A percentile compares a stretch with the other conserved stretches of the same genome.
Conservation (phyloP, 176 grass and related monocot genomes). For the Avena eriantha region DNA sequence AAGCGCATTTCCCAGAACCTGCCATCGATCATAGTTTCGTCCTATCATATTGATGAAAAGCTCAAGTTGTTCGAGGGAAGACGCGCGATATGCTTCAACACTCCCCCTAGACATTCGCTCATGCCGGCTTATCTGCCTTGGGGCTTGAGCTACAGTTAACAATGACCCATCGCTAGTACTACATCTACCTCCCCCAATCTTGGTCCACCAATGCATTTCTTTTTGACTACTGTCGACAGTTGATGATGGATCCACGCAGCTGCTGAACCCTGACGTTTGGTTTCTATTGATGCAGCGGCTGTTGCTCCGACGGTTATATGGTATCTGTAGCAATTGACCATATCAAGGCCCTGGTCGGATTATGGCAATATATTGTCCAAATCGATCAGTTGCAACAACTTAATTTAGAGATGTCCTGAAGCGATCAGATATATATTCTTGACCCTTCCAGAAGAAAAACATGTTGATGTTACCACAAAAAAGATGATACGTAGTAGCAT, state of each 20-base stretch:
- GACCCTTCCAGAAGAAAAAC: not conserved
- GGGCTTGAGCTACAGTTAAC: not conserved
- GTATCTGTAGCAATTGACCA: not conserved
- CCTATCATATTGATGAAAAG: not conserved
- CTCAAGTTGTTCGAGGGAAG: not conserved
- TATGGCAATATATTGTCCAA: slow-evolving; percentile 9
- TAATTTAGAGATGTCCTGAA: not conserved
- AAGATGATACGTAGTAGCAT: not conserved
- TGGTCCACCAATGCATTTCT: not conserved
- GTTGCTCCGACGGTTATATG: slow-evolving; percentile 18
- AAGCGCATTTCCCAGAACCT: not conserved
- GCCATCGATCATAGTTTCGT: not conserved
- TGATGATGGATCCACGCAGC: slow-evolving; percentile 7
- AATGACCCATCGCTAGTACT: not conserved
- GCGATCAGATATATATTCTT: too few species aligned
- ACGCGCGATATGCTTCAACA: not conserved
- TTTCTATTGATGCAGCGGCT: not conserved
- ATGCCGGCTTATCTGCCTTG: not conserved
- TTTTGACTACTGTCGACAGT: not conserved
- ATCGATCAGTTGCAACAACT: slow-evolving; percentile 19
- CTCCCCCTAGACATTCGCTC: not conserved
- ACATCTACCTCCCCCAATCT: not conserved
- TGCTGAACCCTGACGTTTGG: slow-evolving; percentile 5
- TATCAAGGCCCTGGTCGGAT: not conserved
- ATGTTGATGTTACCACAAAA: not conserved